These are phyloP conservation scores for Pythium chondricola DNA, from an alignment of 352 stramenopile species.

Conservation along the genomic window DNA sequence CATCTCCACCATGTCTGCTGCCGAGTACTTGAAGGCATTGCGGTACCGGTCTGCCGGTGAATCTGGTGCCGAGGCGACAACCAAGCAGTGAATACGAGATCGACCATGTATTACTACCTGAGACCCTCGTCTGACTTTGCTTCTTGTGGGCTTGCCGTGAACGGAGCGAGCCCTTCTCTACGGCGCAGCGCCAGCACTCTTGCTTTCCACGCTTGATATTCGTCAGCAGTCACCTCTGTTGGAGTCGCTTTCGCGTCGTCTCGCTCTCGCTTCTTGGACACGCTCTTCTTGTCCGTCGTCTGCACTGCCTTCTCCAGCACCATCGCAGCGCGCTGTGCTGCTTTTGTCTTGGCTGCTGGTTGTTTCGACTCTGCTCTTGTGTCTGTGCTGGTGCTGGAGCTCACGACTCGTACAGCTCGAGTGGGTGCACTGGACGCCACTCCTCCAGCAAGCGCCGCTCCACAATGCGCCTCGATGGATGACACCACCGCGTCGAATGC, in stretches of 20 bases:
- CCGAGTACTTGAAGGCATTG: slow-evolving; percentile 70
- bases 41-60: slow-evolving; percentile 37
- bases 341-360: slow-evolving; percentile 11
- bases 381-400: no score
- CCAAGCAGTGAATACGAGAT: slow-evolving; percentile 23
- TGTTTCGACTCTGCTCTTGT: no score
- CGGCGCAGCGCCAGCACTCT: slow-evolving; percentile 4
- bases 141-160: not conserved
- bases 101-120: slow-evolving; percentile 2
- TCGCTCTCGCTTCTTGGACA: not conserved
- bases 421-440: no score
- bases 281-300: slow-evolving; percentile 1
- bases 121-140: not conserved
- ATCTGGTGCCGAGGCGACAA: not conserved
- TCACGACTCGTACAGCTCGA: no score
- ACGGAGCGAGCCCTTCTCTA: no score
- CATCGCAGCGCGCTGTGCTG: slow-evolving; percentile 12
- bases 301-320: slow-evolving; percentile 10
- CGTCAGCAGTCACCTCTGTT: not conserved
- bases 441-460: not conserved
- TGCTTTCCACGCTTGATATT: slow-evolving; percentile 15
- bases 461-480: slow-evolving; percentile 45
- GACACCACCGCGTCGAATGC: slow-evolving; percentile 62
- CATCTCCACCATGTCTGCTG: slow-evolving; percentile 52
- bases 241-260: not conserved